phyloP scores from a whole-genome alignment of 164 flowering plant genomes.

The Annona cherimola region DNA sequence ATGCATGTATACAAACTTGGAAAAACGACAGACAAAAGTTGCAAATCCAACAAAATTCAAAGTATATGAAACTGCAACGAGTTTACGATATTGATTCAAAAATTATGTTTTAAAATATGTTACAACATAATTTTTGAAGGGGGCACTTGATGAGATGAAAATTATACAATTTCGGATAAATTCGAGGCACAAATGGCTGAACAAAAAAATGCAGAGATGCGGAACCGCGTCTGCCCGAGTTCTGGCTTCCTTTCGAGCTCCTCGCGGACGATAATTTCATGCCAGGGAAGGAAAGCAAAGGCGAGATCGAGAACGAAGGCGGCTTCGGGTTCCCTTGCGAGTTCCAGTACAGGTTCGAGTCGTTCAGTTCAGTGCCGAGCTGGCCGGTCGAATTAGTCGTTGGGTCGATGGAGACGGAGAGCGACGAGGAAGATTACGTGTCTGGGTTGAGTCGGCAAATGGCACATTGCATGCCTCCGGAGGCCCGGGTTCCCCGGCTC shows the following conservation, averaged over 20 bases:
- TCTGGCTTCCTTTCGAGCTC: constrained; percentile 62
- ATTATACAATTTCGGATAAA: too few species aligned
- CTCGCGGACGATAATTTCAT: constrained; percentile 39
- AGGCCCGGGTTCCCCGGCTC: constrained; percentile 23
- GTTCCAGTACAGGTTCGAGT: constrained; percentile 44
- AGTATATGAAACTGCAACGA: too few species aligned
- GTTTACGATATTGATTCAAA: too few species aligned
- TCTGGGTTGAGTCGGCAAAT: constrained; percentile 45
- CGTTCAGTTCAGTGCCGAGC: constrained; percentile 29
- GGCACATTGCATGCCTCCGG: constrained; percentile 45
- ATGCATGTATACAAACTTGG: too few species aligned
- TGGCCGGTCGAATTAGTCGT: constrained; percentile 28
- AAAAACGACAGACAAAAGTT: too few species aligned
- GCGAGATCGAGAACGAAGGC: neutral
- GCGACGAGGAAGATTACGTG: constrained; percentile 32
- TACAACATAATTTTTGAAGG: too few species aligned
- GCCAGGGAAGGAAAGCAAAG: constrained; percentile 24
- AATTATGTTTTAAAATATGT: too few species aligned
- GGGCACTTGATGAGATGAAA: too few species aligned
- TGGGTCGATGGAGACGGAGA: constrained; percentile 28
- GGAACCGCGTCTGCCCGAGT: too few species aligned
- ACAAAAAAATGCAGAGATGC: too few species aligned
- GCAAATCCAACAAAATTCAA: too few species aligned
- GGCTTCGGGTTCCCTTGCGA: constrained; percentile 31
- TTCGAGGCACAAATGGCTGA: too few species aligned